Base-by-base conservation (phyloP, 768 basidiomycete species). In the Stropharia rugosoannulata region DNA sequence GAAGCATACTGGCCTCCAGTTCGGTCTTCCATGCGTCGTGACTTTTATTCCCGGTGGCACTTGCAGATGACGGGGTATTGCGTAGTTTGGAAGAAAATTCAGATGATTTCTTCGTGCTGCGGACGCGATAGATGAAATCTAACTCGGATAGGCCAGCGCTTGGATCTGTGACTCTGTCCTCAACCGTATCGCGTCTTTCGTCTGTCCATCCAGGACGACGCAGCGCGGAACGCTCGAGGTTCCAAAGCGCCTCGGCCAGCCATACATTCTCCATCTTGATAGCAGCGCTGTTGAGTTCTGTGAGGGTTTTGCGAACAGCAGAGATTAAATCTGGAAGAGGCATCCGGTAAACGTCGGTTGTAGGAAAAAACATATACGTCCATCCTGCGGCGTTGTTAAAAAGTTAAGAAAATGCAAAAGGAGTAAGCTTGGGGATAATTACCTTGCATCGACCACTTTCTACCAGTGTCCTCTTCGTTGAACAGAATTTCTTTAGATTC, bases 311-410 rank as follows among this genome's bases (percentile, higher is more conserved):
- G 13, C 79, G 75, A 2, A 81, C 56, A 9, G 64, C 13, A n/a
- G 66, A 57, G 27, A 82, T 68, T 36, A 82, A 66, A 6, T 70
- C 60, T 1, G 70, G 53, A 60, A 76, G 79, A 0, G 79, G 75
- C 77, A 78, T 79, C 5, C 68, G 68, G 58, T 78, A 77, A 1
- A 80, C 54, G 37, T 71, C 68, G 2, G 73, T 62, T 0, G 64
- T 71, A 8, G 75, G 75, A 15, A 60, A 66, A 51, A 79, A 73
- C 36, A 76, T 59, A 52, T 83, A 83, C 40, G 78, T 70, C 81
- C 81, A 83, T n/a, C 75, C 81, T 81, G 37, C 7, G 45, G 6
- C 16, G n/a, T 43, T 49, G 22, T 16, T 25, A 6, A 39, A 32
- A 13, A 10, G 22, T 16, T 25, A 6, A 39, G 37, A 13, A 10